Evolutionary conservation across 768 basidiomycete species (phyloP).

Genomic region (Mycena olivaceomarginata): DNA sequence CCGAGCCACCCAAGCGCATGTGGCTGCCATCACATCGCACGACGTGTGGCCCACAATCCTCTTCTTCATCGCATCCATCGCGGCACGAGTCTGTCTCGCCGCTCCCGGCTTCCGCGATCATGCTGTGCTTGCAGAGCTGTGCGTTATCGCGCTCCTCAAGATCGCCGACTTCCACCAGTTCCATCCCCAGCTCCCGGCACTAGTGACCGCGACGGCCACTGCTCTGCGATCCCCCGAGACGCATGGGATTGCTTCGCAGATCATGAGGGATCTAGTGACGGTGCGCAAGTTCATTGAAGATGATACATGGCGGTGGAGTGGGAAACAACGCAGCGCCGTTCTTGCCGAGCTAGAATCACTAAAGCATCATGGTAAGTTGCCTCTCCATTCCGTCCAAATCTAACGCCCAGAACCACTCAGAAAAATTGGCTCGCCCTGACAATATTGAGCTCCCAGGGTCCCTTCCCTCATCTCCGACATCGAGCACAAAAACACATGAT

Average conservation of each 20-base stretch:
- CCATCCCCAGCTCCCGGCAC: constrained; percentile 33
- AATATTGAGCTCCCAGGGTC: no score
- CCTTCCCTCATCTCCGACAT: no score
- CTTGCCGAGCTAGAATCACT: constrained; percentile 14
- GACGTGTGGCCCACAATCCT: constrained; percentile 39
- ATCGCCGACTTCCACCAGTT: constrained; percentile 39
- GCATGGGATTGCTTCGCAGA: neutral
- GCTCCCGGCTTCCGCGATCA: neutral
- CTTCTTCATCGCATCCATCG: constrained; percentile 37
- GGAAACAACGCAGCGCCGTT: constrained; percentile 32
- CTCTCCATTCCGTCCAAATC: neutral
- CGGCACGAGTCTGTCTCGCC: constrained; percentile 19
- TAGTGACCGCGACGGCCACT: constrained; percentile 13
- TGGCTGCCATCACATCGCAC: constrained; percentile 4
- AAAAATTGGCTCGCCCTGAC: no score
- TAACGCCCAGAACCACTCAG: no score
- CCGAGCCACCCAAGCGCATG: constrained; percentile 18
- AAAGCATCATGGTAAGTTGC: neutral
- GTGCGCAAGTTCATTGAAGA: constrained; percentile 33
- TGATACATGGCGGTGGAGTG: constrained; percentile 40
- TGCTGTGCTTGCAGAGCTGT: constrained; percentile 25
- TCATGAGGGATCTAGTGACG: neutral
- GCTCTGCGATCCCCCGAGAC: neutral
- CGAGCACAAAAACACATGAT: no score
- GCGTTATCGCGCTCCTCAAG: constrained; percentile 27